Base-by-base conservation (phyloP, 331 rosid genomes). In the Stylosanthes scabra region DNA sequence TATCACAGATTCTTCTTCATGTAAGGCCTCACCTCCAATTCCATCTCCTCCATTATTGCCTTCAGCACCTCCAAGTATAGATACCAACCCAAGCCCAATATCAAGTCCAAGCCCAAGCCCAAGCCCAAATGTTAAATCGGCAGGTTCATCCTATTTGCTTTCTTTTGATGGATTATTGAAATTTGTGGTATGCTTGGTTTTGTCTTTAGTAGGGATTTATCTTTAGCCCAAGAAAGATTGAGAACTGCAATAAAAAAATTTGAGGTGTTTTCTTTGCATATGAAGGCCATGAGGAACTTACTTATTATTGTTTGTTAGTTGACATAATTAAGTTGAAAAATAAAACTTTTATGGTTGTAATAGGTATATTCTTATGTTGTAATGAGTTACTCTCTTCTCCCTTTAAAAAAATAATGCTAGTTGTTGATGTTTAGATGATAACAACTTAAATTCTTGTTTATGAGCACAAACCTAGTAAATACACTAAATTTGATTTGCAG, bases 61-160 rank as follows among this genome's bases (percentile, higher is more conserved):
- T 31, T 40, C 50, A 3, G 8, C 55, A 20, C 16, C 88, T 58
- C 13, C 79, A 7, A 57, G 2, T 2, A 0, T 11, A 14, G 63
- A 47, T 49, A 6, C n/a, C 55, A 40, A 31, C 37, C 37, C 25
- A 20, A 20, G 46, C 45, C 16, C 68, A n/a, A n/a, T n/a, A n/a
- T n/a, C n/a, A n/a, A n/a, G n/a, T n/a, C n/a, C n/a, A 29, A 68
- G 42, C 59, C 78, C 78, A 20, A 69, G 37, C 37, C 12, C 4
- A 31, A 28, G 20, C 27, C 66, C 66, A 31, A 66, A 63, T 74
- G 9, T 31, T 57, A 60, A 27, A 29, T 42, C 78, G 70, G 82
- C 89, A 77, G 86, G 68, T 42, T 72, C 92, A 28, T 28, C 78
- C 2, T 63, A 0, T 1, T 31, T n/a, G 46, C 0, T 45, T 47